Base-by-base conservation (phyloP, 1,284 basidiomycete species). In the Cryptococcus neoformans region DNA sequence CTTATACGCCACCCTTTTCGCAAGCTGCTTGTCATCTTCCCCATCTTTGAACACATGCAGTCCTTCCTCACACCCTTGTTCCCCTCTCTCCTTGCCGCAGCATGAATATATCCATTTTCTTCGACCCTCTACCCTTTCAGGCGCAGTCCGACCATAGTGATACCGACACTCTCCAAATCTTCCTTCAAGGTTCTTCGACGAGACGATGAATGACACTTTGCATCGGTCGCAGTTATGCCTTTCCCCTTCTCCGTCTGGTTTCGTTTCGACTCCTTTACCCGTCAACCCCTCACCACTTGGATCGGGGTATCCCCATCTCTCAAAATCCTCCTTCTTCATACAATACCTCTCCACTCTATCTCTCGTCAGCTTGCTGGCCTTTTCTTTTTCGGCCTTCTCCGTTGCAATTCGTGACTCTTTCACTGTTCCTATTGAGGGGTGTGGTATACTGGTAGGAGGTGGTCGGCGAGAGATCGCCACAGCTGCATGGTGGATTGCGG, bases 171-270 rank as follows among this genome's bases (percentile, higher is more conserved):
- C 82, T 2, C 85, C 83, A 12, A 81, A 80, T 44, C 83, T 79
- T 34, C 83, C 83, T 55, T 79, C 78, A 44, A 80, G 79, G 62
- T 83, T 85, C 39, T 58, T 49, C 2, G 65, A 59, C 0, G 65
- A 63, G 3, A 92, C 88, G 55, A 82, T 74, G 67, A 87, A 94
- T 5, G 83, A 80, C 55, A 83, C 80, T 14, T 77, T 77, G 70
- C 93, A 97, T 41, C 92, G 82, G 53, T 90, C 89, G 66, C 93
- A 97, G 54, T 80, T 85, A 56, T 82, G 80, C 7, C 60, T 72
- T 55, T 85, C 80, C 6, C 90, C 90, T 58, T 86, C 83, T 37
- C 84, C 82, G 60, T 82, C 84, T 0, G 88, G 86, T n/a, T 80
- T 86, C 85, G 35, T 35, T 38, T 48, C 54, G 21, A 36, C 47